Conservation (phyloP, 306 rosid species). For the Corylus americana region DNA sequence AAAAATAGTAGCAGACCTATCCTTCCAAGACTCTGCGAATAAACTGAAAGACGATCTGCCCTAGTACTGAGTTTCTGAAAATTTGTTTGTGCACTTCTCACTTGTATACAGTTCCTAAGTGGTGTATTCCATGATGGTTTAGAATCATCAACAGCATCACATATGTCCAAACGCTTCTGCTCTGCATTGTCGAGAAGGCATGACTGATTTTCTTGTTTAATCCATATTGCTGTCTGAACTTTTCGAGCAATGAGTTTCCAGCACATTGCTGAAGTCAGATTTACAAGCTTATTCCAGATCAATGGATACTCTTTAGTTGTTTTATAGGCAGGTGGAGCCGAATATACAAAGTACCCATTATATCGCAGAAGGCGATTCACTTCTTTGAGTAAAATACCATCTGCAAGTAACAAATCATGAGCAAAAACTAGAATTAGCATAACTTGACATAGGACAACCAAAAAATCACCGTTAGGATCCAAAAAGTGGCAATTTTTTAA, state of each 20-base stretch:
- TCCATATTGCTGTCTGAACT: conserved; percentile 97
- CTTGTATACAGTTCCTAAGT: conserved; percentile 65
- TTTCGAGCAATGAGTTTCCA: conserved; percentile 85
- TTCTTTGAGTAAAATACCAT: conserved; percentile 88
- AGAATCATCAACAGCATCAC: conserved; percentile 68
- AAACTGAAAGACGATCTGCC: conserved; percentile 63
- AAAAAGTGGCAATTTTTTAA: background rate
- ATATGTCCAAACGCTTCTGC: conserved; percentile 53
- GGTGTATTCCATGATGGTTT: conserved; percentile 72
- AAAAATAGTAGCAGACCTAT: conserved; percentile 58
- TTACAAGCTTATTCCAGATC: conserved; percentile 81
- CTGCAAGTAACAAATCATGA: conserved; percentile 44
- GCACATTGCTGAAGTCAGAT: conserved; percentile 87
- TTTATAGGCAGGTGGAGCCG: conserved; percentile 90
- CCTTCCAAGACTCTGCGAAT: conserved; percentile 61
- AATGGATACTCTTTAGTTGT: conserved; percentile 69
- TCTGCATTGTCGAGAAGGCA: conserved; percentile 59
- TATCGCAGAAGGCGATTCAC: conserved; percentile 72
- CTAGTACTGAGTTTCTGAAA: conserved; percentile 58
- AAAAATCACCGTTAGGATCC: conserved; percentile 2
- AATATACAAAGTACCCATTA: conserved; percentile 84
- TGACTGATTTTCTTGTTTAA: conserved; percentile 60
- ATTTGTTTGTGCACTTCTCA: conserved; percentile 38
- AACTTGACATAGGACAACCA: background rate
- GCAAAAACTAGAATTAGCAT: conserved; percentile 2